A percentile compares a stretch with the other conserved stretches of the same genome.
phyloP scores from a whole-genome alignment of 1,284 basidiomycete genomes.

The Malassezia nana region DNA sequence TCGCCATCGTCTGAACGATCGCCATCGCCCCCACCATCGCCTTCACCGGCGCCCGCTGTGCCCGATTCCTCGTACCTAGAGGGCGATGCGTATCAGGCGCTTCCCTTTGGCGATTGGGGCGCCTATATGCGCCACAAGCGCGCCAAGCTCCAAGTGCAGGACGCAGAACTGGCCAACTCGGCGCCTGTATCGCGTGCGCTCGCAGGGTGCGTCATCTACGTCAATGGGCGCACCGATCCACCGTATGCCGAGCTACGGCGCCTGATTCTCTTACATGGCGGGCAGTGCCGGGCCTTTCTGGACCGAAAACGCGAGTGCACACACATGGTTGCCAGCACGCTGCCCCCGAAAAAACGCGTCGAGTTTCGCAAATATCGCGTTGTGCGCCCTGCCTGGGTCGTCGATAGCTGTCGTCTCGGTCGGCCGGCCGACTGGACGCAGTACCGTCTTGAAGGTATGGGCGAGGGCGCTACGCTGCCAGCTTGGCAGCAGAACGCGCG shows the following conservation, averaged over 20 bases:
- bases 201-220: constrained; percentile 50
- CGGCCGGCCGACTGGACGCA: constrained; percentile 64
- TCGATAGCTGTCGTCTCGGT: constrained; percentile 61
- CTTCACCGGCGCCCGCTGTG: not conserved
- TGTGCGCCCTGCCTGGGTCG: constrained; percentile 74
- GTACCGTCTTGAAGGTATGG: constrained; percentile 16
- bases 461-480: not conserved
- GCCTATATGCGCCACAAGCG: constrained; percentile 84
- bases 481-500: not conserved
- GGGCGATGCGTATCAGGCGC: constrained; percentile 59
- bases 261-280: constrained; percentile 72
- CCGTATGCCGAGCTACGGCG: constrained; percentile 73
- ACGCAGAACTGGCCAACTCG: constrained; percentile 13
- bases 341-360: constrained; percentile 76
- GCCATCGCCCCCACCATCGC: not conserved
- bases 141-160: constrained; percentile 55
- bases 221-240: constrained; percentile 81
- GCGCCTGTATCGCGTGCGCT: not conserved
- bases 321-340: constrained; percentile 76
- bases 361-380: constrained; percentile 84
- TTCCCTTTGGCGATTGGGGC: constrained; percentile 69
- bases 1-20: not conserved
- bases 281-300: constrained; percentile 70
- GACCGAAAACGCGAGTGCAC: constrained; percentile 61
- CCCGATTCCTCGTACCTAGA: constrained; percentile 5